A percentile compares a stretch with the other conserved stretches of the same genome.
phyloP scores from a whole-genome alignment of 768 basidiomycete species.

The Candolleomyces eurysporus region DNA sequence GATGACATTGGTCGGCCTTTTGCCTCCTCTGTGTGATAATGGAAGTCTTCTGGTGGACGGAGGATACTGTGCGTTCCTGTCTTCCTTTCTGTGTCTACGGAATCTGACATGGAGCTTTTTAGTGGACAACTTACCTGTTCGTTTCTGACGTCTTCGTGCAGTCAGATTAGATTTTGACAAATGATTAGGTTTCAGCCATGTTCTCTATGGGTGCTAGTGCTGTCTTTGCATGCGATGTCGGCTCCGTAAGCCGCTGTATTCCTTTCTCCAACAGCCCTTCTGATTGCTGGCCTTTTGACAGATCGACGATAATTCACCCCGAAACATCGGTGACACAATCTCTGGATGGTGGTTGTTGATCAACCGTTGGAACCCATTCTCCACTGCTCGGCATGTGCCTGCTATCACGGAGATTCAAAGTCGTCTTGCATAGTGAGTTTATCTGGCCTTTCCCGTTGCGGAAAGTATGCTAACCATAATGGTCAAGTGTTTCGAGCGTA shows the following conservation, averaged over 20 bases:
- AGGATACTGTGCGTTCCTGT: constrained; percentile 65
- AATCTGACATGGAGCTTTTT: constrained; percentile 9
- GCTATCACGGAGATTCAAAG: constrained; percentile 93
- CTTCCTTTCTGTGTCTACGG: neutral
- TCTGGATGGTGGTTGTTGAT: constrained; percentile 96
- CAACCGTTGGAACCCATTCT: constrained; percentile 93
- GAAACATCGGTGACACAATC: constrained; percentile 91
- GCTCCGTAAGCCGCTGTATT: constrained; percentile 53
- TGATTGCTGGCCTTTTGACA: constrained; percentile 24
- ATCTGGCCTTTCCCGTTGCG: neutral
- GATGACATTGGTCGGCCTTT: constrained; percentile 93
- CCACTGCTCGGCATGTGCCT: constrained; percentile 71
- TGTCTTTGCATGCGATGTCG: constrained; percentile 93
- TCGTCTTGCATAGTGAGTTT: constrained; percentile 87
- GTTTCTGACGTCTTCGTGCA: constrained; percentile 16
- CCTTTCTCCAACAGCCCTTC: neutral
- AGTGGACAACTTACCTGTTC: constrained; percentile 90
- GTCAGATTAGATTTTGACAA: neutral
- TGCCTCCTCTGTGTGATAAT: constrained; percentile 93
- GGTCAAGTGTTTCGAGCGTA: constrained; percentile 85
- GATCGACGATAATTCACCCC: constrained; percentile 93
- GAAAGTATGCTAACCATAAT: constrained; percentile 8
- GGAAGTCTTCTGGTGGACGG: constrained; percentile 91
- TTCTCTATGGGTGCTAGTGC: constrained; percentile 86
- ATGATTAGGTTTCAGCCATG: constrained; percentile 78